phyloP scores from a whole-genome alignment of 805 yeast genomes.

The Scheffersomyces spartinae region DNA sequence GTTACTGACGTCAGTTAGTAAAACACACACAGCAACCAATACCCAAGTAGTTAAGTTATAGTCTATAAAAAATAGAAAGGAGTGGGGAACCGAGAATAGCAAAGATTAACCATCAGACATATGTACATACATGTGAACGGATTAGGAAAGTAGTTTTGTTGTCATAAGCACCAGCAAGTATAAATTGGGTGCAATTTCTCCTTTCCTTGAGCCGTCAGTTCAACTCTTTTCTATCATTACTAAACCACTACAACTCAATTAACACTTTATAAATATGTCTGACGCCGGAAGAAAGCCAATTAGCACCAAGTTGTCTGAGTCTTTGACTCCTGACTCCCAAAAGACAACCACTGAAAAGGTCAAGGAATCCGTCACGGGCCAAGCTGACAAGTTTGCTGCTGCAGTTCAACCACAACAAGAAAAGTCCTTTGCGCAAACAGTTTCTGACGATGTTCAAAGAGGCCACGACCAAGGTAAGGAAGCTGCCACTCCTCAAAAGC shows the following conservation, averaged over 20 bases:
- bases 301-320: conserved; percentile 56
- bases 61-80: too few species aligned
- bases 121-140: too few species aligned
- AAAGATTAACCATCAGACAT: too few species aligned
- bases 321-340: conserved; percentile 58
- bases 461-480: conserved; percentile 44
- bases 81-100: too few species aligned
- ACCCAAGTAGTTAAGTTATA: too few species aligned
- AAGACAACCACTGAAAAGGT: conserved; percentile 55
- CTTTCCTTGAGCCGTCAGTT: too few species aligned
- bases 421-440: conserved; percentile 61
- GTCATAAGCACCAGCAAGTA: too few species aligned
- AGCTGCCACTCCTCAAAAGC: conserved; percentile 5
- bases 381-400: conserved; percentile 54
- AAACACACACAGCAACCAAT: too few species aligned
- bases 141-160: too few species aligned
- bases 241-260: conserved; percentile 2
- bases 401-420: conserved; percentile 50
- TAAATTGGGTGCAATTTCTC: too few species aligned
- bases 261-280: conserved; percentile 13
- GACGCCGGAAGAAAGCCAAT: conserved; percentile 67
- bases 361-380: conserved; percentile 58
- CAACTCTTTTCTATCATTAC: conserved; percentile 7
- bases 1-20: too few species aligned
- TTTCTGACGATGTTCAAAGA: conserved; percentile 46